phyloP scores from a whole-genome alignment of 2,329 filamentous ascomycete genomes.

The Pseudocercospora pini-densiflorae region DNA sequence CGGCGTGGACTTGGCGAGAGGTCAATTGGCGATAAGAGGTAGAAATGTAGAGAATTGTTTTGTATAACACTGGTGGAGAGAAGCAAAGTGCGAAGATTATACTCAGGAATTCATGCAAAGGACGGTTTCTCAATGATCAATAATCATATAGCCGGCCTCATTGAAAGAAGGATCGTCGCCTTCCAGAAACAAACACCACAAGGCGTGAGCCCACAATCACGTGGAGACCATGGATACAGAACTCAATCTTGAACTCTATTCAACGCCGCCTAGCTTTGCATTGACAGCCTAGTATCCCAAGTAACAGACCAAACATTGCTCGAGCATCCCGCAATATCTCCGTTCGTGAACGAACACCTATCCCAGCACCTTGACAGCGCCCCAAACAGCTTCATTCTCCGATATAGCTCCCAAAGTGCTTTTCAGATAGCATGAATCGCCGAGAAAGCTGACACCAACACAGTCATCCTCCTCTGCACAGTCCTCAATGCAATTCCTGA shows the following conservation, averaged over 20 bases:
- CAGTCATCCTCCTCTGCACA: slow-evolving; percentile 32
- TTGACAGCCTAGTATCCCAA: too few relatives aligned
- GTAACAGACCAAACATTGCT: too few relatives aligned
- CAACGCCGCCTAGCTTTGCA: not conserved
- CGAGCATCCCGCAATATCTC: not conserved
- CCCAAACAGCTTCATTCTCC: not conserved
- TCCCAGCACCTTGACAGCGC: not conserved
- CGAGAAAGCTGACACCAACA: slow-evolving; percentile 31
- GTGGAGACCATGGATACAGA: not conserved
- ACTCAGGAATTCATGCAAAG: too few relatives aligned
- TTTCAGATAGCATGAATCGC: slow-evolving; percentile 15
- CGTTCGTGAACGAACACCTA: not conserved
- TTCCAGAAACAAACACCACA: not conserved
- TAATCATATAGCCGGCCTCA: too few relatives aligned
- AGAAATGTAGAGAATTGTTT: too few relatives aligned
- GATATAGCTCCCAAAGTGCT: not conserved
- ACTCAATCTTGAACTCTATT: not conserved
- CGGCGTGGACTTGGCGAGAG: too few relatives aligned
- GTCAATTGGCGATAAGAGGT: too few relatives aligned
- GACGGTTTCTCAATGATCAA: too few relatives aligned
- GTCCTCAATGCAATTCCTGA: slow-evolving; percentile 31
- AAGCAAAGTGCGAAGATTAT: too few relatives aligned
- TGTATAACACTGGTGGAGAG: too few relatives aligned
- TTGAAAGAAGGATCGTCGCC: not conserved
- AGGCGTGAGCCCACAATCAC: not conserved